Percentiles rank a stretch among this genome's conserved stretches.
Conservation (phyloP, 2,329 filamentous ascomycete genomes). For the Paracoccidioides brasiliensis region DNA sequence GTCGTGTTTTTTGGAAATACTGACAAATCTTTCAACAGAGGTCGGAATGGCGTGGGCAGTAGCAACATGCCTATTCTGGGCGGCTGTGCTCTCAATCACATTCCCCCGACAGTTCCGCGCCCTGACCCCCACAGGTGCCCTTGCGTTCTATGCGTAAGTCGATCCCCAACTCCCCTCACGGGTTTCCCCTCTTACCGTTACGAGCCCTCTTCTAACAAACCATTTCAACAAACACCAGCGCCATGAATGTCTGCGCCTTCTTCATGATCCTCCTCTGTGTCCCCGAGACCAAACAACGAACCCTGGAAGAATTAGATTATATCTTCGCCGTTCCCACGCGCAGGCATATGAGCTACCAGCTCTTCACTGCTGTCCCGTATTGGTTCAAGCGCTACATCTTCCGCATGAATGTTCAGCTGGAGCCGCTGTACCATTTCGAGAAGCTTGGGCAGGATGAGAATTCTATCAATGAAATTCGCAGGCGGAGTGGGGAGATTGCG, state of each 20-base stretch:
- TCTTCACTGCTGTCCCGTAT: slow-evolving; percentile 45
- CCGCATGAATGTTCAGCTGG: slow-evolving; percentile 33
- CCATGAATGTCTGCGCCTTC: slow-evolving; percentile 47
- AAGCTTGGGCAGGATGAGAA: slow-evolving; percentile 5
- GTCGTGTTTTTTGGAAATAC: background rate
- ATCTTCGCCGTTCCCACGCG: slow-evolving; percentile 46
- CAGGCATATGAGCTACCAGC: slow-evolving; percentile 45
- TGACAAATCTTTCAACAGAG: slow-evolving; percentile 23
- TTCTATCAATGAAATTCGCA: background rate
- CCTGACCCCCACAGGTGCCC: slow-evolving; percentile 41
- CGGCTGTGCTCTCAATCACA: slow-evolving; percentile 37
- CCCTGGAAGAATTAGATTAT: slow-evolving; percentile 46
- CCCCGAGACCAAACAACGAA: slow-evolving; percentile 44
- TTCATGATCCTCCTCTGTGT: slow-evolving; percentile 51
- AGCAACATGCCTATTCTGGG: slow-evolving; percentile 36
- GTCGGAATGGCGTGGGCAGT: slow-evolving; percentile 36
- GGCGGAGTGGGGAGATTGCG: background rate
- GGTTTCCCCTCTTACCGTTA: background rate
- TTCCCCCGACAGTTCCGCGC: slow-evolving; percentile 36
- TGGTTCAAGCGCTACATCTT: slow-evolving; percentile 48
- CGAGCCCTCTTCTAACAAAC: background rate
- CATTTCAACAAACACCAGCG: slow-evolving; percentile 23
- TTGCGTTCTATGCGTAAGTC: slow-evolving; percentile 45
- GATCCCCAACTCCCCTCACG: slow-evolving; percentile 5
- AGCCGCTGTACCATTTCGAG: slow-evolving; percentile 43